Evolutionary conservation across 1,284 basidiomycete genomes (phyloP), one percentile per base, ranked within the genome.

Genomic region (Ganoderma leucocontextum): DNA sequence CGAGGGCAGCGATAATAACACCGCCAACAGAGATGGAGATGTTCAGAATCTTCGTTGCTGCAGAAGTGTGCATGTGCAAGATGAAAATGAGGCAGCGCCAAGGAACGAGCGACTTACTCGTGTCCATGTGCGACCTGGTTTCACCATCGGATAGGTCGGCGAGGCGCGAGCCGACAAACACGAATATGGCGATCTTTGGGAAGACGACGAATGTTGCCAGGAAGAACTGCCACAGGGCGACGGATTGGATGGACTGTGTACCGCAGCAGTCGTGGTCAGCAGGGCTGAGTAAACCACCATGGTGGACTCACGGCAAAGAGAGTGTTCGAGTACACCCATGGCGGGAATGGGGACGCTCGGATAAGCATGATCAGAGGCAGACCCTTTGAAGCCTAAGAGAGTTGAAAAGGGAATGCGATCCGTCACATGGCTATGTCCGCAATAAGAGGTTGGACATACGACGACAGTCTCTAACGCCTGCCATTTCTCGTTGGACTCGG

Each of bases 241-340:
- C 93, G 6, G 91, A 82, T 74, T 89, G 84, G 67, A 95, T 92
- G 25, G 90, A 92, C 90, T 93, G 67, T 35, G 47, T 49, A 66
- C 22, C 13, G 29, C 47, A 29, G 6, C 53, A 33, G 58, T 38
- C 35, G 38, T 62, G 15, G 35, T 29, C 39, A 39, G 63, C 44
- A 36, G 60, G 39, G 60, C 67, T n/a, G 58, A 62, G 35, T 33
- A 55, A 35, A 6, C 36, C 36, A 13, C 35, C 9, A 38, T 12
- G 13, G 47, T 17, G n/a, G 4, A 82, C 90, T 81, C 71, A 92
- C 92, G 47, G 93, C 90, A 75, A 95, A 94, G 15, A 95, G 81
- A 0, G 89, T 83, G 72, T 94, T 95, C 17, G 91, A 88, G 75
- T 94, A 95, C 0, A 91, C 90, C 92, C 92, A 91, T 22, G 94